Base-by-base conservation (phyloP, 2,329 filamentous ascomycete species). In the Neonectria faginata region DNA sequence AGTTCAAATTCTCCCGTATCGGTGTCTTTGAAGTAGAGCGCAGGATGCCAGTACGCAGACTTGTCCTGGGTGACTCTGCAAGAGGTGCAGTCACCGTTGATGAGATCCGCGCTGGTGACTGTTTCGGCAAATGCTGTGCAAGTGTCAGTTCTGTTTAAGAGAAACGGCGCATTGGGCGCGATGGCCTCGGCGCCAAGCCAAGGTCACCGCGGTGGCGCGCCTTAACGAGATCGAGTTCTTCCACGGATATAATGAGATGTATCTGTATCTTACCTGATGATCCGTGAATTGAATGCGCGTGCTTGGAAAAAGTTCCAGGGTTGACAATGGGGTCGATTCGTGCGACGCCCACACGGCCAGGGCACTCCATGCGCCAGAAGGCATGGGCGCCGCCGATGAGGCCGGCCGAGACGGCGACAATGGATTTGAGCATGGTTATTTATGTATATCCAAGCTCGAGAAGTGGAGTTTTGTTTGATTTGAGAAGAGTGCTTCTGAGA, bases 311-410 rank as follows among this genome's bases (percentile, higher is more conserved):
- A 20, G 74, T 71, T 54, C 88, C 89, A 3, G 85, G 86, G 63
- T 88, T 84, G 60, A 96, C 84, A 60, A 97, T 83, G 18, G 93
- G 93, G 75, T 97, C 93, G 44, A 97, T 83, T 62, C 92, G 88
- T 54, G 88, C 91, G 62, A 92, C 77, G 67, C 89, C 92, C 69
- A 89, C 83, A 51, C 86, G 85, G 60, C 89, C 89, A 70, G 88
- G 91, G 79, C 93, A 97, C 73, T 93, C 91, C 86, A 97, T 92
- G 76, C 94, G 92, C 92, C 92, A 97, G 80, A 97, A 97, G 64
- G 91, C 94, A 71, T 85, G 76, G 51, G 83, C 84, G 62, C 80
- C 70, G 44, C 76, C 75, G 41, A 80, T 67, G 31, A 81, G 73
- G 70, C 75, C 75, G 47, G 73, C 75, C 18, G 77, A 73, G 51